phyloP scores from a whole-genome alignment of 2,329 filamentous ascomycete genomes.

The Penicillium paneum region DNA sequence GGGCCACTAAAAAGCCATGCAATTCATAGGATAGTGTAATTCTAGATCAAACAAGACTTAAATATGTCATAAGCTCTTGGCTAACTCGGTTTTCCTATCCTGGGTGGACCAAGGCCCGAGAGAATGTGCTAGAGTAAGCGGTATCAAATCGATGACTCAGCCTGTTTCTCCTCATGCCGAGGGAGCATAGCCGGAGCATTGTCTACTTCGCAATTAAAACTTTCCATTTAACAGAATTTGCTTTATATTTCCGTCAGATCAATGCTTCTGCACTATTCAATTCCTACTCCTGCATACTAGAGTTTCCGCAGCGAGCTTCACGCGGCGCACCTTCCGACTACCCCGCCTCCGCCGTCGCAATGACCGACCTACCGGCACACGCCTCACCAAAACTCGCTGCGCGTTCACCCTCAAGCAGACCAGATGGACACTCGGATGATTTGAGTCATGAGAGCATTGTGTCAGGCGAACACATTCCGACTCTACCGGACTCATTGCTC shows the following conservation, averaged over 20 bases:
- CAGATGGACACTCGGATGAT: constrained; percentile 19
- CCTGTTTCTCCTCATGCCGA: constrained; percentile 18
- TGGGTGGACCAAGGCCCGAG: not conserved
- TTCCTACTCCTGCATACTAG: not conserved
- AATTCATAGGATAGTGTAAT: not conserved
- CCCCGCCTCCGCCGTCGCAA: constrained; percentile 30
- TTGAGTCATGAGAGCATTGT: constrained; percentile 18
- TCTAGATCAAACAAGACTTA: not conserved
- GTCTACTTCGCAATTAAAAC: constrained; percentile 3
- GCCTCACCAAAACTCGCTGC: constrained; percentile 50
- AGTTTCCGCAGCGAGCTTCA: not conserved
- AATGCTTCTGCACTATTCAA: not conserved
- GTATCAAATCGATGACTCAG: constrained; percentile 24
- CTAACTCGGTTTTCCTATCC: not conserved
- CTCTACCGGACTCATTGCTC: constrained; percentile 51
- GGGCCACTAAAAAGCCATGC: not conserved
- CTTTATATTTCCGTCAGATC: constrained; percentile 12
- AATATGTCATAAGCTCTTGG: not conserved
- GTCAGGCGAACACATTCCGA: constrained; percentile 42
- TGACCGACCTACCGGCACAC: constrained; percentile 57
- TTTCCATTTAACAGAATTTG: constrained; percentile 4
- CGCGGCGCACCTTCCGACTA: not conserved
- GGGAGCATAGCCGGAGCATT: constrained; percentile 11
- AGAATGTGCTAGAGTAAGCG: constrained; percentile 27
- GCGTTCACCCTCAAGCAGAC: constrained; percentile 24